These are phyloP conservation scores for Suhomyces wounanorum DNA, from an alignment of 1,139 yeast species.

Conservation along the genomic window DNA sequence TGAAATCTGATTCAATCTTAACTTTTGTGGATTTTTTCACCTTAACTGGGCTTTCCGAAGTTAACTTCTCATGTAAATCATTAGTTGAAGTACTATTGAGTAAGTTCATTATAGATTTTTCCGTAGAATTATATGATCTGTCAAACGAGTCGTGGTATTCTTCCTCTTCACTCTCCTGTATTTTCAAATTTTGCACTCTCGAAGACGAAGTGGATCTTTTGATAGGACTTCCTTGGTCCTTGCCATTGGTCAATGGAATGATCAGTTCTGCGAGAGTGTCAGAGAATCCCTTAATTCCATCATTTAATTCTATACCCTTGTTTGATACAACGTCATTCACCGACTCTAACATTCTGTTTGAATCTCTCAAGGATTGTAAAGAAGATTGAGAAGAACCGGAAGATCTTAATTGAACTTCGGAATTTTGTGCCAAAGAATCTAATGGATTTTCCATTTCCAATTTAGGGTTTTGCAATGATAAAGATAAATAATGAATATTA, in stretches of 20 bases:
- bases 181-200: constrained; percentile 8
- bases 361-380: constrained; percentile 42
- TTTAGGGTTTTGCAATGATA: constrained; percentile 31
- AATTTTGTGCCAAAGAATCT: constrained; percentile 32
- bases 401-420: constrained; percentile 36
- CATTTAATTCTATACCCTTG: constrained; percentile 41
- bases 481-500: constrained; percentile 41
- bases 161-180: constrained; percentile 18
- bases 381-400: constrained; percentile 50
- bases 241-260: constrained; percentile 20
- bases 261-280: constrained; percentile 42
- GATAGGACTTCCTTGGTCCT: not conserved
- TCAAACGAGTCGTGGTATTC: constrained; percentile 40
- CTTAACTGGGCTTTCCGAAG: not conserved
- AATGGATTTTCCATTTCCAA: constrained; percentile 36
- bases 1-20: not conserved
- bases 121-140: constrained; percentile 41
- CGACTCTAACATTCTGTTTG: constrained; percentile 37
- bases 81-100: constrained; percentile 25
- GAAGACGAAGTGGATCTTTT: constrained; percentile 4
- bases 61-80: constrained; percentile 12
- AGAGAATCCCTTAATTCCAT: constrained; percentile 49
- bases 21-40: not conserved
- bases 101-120: constrained; percentile 46
- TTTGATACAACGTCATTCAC: constrained; percentile 24